Percentiles rank a stretch among this genome's conserved stretches.
phyloP scores from a whole-genome alignment of 495 filamentous ascomycete species.

The Echria macrotheca region DNA sequence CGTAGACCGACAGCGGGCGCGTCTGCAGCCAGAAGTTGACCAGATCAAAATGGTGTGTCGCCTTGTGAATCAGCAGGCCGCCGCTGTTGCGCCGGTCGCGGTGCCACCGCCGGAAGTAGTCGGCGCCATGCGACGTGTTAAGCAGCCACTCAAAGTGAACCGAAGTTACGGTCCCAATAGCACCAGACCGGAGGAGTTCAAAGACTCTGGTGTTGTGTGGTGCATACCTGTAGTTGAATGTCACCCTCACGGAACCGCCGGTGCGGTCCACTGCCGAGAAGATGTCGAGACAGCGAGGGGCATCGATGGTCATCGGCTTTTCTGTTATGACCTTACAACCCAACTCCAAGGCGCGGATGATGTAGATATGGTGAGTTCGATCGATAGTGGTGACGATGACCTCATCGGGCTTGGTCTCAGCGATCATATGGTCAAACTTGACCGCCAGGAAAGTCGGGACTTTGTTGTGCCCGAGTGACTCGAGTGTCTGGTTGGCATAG shows the following conservation, averaged over 20 bases:
- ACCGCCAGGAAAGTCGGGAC: slow-evolving; percentile 47
- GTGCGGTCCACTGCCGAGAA: slow-evolving; percentile 38
- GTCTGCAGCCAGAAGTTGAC: slow-evolving; percentile 48
- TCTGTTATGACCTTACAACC: slow-evolving; percentile 54
- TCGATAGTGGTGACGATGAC: slow-evolving; percentile 56
- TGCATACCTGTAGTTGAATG: slow-evolving; percentile 49
- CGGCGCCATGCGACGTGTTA: slow-evolving; percentile 54
- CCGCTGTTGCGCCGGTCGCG: slow-evolving; percentile 53
- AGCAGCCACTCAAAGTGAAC: slow-evolving; percentile 59
- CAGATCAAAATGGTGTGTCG: slow-evolving; percentile 47
- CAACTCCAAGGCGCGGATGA: slow-evolving; percentile 48
- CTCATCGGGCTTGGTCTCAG: slow-evolving; percentile 48
- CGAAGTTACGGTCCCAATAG: slow-evolving; percentile 48
- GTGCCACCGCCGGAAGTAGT: slow-evolving; percentile 59
- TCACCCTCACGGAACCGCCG: slow-evolving; percentile 36
- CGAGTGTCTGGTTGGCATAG: slow-evolving; percentile 36
- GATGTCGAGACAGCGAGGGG: slow-evolving; percentile 45
- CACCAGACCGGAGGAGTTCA: slow-evolving; percentile 43
- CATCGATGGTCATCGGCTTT: slow-evolving; percentile 56
- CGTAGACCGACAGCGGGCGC: slow-evolving; percentile 39
- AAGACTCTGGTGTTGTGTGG: slow-evolving; percentile 48
- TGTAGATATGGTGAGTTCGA: slow-evolving; percentile 52
- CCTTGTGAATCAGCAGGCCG: slow-evolving; percentile 48
- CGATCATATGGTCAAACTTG: slow-evolving; percentile 51
- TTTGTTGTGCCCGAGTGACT: slow-evolving; percentile 26